Evolutionary conservation across 176 grass and related monocot genomes (phyloP).

Genomic region (Carex cristatella): DNA sequence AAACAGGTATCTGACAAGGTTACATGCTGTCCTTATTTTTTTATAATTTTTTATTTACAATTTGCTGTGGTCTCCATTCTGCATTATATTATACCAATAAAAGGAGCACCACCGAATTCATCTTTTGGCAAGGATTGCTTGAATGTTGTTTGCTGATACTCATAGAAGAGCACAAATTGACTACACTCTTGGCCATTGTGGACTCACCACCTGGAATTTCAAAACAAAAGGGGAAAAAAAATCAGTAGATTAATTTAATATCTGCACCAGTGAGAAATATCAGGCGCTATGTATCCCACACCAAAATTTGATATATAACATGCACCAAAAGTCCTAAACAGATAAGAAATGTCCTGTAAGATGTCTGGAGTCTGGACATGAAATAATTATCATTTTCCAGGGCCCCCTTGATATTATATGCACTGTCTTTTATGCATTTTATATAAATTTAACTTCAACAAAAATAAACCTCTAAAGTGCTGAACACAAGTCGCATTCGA

Average conservation of each 20-base stretch:
- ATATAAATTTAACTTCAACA: neutral
- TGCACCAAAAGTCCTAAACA: neutral
- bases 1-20: neutral
- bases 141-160: neutral
- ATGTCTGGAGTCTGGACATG: neutral
- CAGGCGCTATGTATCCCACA: neutral
- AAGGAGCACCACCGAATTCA: neutral
- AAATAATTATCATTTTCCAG: neutral
- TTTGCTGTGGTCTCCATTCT: neutral
- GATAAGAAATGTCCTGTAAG: neutral
- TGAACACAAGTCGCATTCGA: constrained; percentile 91
- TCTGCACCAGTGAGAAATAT: neutral
- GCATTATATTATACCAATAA: neutral
- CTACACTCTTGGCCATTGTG: constrained; percentile 92
- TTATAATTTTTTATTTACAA: constrained; percentile 18
- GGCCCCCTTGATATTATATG: neutral
- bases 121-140: neutral
- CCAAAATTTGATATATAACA: neutral
- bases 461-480: constrained; percentile 77
- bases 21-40: neutral
- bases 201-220: constrained; percentile 73
- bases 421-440: neutral
- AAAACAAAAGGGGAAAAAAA: neutral
- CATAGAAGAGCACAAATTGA: neutral
- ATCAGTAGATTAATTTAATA: neutral